Conservation (phyloP, 495 filamentous ascomycete species). For the Lasiosphaeria ovina region DNA sequence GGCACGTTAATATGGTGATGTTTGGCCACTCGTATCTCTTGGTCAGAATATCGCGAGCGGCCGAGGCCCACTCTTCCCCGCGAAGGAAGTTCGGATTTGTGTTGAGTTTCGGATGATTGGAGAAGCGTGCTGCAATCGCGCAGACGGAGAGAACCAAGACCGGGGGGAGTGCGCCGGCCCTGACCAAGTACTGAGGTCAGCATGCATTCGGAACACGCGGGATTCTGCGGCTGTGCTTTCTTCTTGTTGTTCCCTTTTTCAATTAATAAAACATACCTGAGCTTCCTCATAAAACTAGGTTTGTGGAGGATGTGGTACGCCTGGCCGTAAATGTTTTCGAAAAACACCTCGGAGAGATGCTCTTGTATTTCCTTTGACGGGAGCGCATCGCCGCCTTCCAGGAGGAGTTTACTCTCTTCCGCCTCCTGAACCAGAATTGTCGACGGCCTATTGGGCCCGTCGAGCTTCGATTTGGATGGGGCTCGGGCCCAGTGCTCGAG, state of each 20-base stretch:
- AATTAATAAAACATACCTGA: constrained; percentile 51
- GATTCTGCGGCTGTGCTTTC: not conserved
- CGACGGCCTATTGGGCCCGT: constrained; percentile 49
- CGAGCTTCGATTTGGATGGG: constrained; percentile 44
- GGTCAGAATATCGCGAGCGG: constrained; percentile 78
- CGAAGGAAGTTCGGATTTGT: constrained; percentile 83
- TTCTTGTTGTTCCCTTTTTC: too few relatives aligned
- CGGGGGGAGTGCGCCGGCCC: constrained; percentile 63
- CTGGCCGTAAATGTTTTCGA: constrained; percentile 94
- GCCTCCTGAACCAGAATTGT: constrained; percentile 61
- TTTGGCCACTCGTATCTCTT: constrained; percentile 91
- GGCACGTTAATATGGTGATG: constrained; percentile 88
- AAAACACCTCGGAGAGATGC: constrained; percentile 91
- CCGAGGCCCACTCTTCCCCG: constrained; percentile 84
- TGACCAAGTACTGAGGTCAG: constrained; percentile 30
- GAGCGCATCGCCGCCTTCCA: constrained; percentile 78
- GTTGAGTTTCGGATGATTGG: constrained; percentile 85
- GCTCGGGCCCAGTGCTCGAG: constrained; percentile 77
- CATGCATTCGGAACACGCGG: not conserved
- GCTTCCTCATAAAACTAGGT: constrained; percentile 88
- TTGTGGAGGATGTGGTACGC: constrained; percentile 95
- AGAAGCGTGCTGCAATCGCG: constrained; percentile 89
- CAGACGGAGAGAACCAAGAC: constrained; percentile 89
- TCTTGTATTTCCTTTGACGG: constrained; percentile 89
- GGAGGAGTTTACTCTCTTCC: constrained; percentile 69